Evolutionary conservation across 1,139 yeast species (phyloP), one percentile per base, ranked within the genome.

Genomic region (Pichia cactophila): DNA sequence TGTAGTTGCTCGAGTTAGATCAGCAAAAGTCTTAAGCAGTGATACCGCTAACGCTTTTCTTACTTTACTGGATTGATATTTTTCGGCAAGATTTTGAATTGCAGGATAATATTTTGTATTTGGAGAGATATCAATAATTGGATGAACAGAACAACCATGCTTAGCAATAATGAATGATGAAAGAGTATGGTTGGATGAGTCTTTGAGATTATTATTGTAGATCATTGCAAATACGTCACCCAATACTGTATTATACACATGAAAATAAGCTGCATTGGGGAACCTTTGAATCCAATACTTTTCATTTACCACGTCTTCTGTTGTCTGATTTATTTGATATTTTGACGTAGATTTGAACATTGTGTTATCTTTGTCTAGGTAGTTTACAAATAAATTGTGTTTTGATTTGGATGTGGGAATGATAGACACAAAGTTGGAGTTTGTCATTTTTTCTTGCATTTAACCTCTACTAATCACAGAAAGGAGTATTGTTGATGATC

Each of bases 31-130:
- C 58, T 86, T 78, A 54, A 90, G 68, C 41, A 78, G 69, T 2
- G 94, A 74, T 6, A 89, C 79, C 0, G 97, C 97, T 42, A 90
- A 69, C 0, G 94, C 83, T 54, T 80, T 75, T 54, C 95, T 73
- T 5, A 84, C 87, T 46, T 78, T 78, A 14, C 88, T 79, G 12
- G 71, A 64, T 55, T 71, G 71, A 57, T 74, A 73, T 12, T 72
- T 66, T 0, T 72, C 71, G 0, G 75, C 64, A 45, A 90, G 69
- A 59, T 88, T 88, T 55, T 81, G 79, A 58, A 94, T 79, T 1
- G 95, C 94, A 2, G 86, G 88, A 69, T 77, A 86, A 63, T 81
- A 90, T 48, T 86, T 71, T 2, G 96, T 86, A 41, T 75, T 66
- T 0, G 73, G 65, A 51, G 77, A 78, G 37, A 87, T 66, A 6